Percentiles rank a stretch among this genome's conserved stretches.
phyloP scores from a whole-genome alignment of 129 eudicot genomes.

The Kitagawia praeruptora region DNA sequence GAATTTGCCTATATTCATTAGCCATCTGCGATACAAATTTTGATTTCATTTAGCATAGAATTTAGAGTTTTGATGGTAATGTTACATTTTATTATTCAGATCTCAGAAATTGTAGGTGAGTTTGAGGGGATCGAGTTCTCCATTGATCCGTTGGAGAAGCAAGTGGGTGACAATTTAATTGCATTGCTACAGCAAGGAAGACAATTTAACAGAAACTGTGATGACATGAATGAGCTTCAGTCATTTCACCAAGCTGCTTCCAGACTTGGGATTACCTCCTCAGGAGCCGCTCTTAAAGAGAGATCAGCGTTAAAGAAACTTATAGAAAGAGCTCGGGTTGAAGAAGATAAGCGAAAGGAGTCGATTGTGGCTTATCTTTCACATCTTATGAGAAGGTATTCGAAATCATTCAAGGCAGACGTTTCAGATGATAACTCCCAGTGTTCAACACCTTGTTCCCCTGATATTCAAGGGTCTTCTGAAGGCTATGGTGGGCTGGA shows the following conservation, averaged over 20 bases:
- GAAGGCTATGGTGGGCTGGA: conserved; percentile 48
- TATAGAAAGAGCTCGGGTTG: conserved; percentile 71
- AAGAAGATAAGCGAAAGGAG: conserved; percentile 94
- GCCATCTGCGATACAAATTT: background rate
- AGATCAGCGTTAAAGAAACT: conserved; percentile 83
- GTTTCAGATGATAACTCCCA: conserved; percentile 87
- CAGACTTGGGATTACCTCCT: conserved; percentile 77
- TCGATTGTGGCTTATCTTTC: conserved; percentile 74
- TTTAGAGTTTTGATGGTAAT: background rate
- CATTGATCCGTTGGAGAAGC: conserved; percentile 75
- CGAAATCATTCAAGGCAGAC: conserved; percentile 73
- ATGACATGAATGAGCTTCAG: conserved; percentile 68
- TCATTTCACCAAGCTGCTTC: conserved; percentile 83
- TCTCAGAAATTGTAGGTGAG: conserved; percentile 62
- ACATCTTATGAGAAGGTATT: conserved; percentile 76
- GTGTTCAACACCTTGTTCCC: conserved; percentile 95
- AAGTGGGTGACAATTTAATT: conserved; percentile 83
- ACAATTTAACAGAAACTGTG: conserved; percentile 50
- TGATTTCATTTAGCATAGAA: background rate
- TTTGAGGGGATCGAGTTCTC: conserved; percentile 63
- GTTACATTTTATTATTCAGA: conserved; percentile 35
- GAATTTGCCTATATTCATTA: background rate
- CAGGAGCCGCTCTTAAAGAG: conserved; percentile 82
- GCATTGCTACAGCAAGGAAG: conserved; percentile 87
- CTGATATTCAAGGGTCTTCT: conserved; percentile 69